These are phyloP conservation scores for Hypoxylon fragiforme DNA, from an alignment of 495 filamentous ascomycete species.

Conservation along the genomic window DNA sequence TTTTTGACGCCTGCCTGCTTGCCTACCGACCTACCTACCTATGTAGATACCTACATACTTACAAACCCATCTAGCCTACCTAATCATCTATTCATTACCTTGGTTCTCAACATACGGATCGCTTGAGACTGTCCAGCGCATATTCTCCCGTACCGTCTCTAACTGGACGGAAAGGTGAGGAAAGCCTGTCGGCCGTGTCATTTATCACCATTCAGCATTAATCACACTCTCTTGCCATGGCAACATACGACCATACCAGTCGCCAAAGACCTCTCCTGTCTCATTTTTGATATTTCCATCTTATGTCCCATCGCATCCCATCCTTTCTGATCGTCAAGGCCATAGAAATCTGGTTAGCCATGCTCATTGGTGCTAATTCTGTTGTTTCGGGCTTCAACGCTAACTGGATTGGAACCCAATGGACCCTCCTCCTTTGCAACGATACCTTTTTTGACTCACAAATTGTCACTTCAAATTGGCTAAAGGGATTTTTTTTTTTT, in stretches of 20 bases:
- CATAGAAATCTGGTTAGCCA: slow-evolving; percentile 18
- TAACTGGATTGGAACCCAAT: slow-evolving; percentile 36
- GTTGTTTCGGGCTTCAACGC: slow-evolving; percentile 34
- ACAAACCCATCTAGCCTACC: too few relatives aligned
- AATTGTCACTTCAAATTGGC: slow-evolving; percentile 31
- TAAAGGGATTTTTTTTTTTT: slow-evolving; percentile 8
- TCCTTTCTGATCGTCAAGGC: slow-evolving; percentile 6
- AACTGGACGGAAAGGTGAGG: slow-evolving; percentile 8
- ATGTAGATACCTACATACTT: too few relatives aligned
- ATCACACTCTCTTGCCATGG: slow-evolving; percentile 32
- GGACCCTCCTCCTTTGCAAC: slow-evolving; percentile 13
- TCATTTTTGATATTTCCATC: slow-evolving; percentile 11
- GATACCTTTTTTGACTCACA: slow-evolving; percentile 19
- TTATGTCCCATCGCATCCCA: slow-evolving; percentile 12
- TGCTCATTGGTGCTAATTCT: slow-evolving; percentile 25
- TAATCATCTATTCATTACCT: too few relatives aligned
- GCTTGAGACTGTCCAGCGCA: slow-evolving; percentile 26
- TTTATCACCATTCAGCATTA: slow-evolving; percentile 17
- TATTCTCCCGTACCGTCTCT: slow-evolving; percentile 25
- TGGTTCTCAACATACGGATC: slow-evolving; percentile 9
- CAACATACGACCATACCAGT: slow-evolving; percentile 23
- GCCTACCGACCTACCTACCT: too few relatives aligned
- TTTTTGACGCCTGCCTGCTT: too few relatives aligned
- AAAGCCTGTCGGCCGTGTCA: slow-evolving; percentile 14
- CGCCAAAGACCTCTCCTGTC: not conserved